Percentiles rank a stretch among this genome's conserved stretches.
Evolutionary conservation across 345 rosid species (phyloP).

Genomic region (Gossypium raimondii): DNA sequence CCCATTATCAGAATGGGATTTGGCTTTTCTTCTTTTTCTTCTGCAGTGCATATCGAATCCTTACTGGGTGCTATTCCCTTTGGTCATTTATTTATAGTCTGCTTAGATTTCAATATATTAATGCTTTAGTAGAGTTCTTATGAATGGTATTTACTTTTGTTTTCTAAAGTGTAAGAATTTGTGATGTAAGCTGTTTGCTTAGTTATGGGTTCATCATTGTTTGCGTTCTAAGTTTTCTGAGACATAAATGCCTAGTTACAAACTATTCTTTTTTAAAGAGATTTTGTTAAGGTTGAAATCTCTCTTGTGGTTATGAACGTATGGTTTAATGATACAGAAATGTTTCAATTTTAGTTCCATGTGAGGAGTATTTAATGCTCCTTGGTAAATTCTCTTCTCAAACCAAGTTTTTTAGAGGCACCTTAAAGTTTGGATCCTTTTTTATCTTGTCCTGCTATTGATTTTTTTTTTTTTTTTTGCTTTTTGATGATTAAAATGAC

Average conservation of each 20-base stretch:
- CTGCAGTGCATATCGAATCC: background rate
- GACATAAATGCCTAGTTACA: background rate
- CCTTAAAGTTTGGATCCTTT: constrained; percentile 8
- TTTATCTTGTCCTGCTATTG: background rate
- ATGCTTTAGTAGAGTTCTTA: background rate
- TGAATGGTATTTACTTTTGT: background rate
- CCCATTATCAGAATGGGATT: constrained; percentile 9
- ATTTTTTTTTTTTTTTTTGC: background rate
- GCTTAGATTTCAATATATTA: background rate
- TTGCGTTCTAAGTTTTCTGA: background rate
- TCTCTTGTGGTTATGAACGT: background rate
- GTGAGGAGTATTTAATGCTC: background rate
- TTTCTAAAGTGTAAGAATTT: background rate
- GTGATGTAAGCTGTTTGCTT: background rate
- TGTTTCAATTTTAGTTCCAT: background rate
- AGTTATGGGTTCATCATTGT: background rate
- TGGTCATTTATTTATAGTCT: background rate
- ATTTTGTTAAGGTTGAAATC: background rate
- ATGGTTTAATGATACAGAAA: background rate
- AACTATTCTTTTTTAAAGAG: background rate
- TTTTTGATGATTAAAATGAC: constrained; percentile 12
- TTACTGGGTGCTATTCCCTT: background rate
- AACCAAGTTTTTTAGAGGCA: background rate
- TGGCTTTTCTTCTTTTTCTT: constrained; percentile 5
- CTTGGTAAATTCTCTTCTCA: background rate